Conservation (phyloP, 441 rosid genomes). For the Raphanus hybrid region DNA sequence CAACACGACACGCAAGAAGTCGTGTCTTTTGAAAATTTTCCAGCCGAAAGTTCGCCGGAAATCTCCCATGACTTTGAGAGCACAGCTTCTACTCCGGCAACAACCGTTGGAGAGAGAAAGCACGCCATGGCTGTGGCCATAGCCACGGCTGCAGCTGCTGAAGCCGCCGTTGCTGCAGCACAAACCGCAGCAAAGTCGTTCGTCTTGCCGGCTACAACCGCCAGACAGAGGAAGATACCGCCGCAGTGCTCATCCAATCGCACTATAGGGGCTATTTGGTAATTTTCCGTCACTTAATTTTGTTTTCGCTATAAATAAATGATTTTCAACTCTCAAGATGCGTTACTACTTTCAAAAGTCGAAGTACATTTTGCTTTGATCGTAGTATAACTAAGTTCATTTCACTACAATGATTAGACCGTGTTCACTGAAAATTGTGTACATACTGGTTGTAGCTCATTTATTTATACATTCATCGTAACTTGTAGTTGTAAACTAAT, state of each 20-base stretch:
- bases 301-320: not conserved
- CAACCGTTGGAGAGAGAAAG: slow-evolving; percentile 56
- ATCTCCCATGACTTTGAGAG: slow-evolving; percentile 62
- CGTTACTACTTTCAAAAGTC: not conserved
- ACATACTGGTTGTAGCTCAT: not conserved
- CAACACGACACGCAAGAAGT: slow-evolving; percentile 76
- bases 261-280: slow-evolving; percentile 90
- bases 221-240: slow-evolving; percentile 73
- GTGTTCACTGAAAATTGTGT: not conserved
- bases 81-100: slow-evolving; percentile 50
- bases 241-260: slow-evolving; percentile 82
- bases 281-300: slow-evolving; percentile 1
- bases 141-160: slow-evolving; percentile 94
- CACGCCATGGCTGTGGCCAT: slow-evolving; percentile 89
- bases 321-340: not conserved
- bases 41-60: slow-evolving; percentile 81
- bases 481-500: not conserved
- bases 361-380: not conserved
- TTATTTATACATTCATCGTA: not conserved
- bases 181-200: slow-evolving; percentile 96
- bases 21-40: slow-evolving; percentile 84
- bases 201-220: slow-evolving; percentile 86
- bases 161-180: slow-evolving; percentile 93
- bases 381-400: not conserved
- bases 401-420: too few species aligned